A percentile compares a stretch with the other conserved stretches of the same genome.
These are phyloP conservation scores for Raphidocelis subcapitata DNA, from an alignment of 139 green algal species.

Conservation along the genomic window DNA sequence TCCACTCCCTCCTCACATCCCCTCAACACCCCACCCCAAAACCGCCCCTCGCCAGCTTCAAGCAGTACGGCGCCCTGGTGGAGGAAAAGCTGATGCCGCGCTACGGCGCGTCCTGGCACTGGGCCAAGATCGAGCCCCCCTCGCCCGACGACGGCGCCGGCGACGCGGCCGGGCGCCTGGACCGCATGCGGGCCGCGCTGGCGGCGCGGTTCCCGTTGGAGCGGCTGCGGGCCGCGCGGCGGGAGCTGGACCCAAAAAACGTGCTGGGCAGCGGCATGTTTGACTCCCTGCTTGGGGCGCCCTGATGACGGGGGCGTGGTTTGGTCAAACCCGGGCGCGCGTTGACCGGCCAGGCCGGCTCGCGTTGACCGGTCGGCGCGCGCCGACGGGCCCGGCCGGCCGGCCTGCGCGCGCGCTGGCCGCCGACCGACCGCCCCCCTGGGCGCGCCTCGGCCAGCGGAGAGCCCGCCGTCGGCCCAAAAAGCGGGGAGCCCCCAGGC, in stretches of 20 bases:
- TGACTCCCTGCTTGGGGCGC: slow-evolving; percentile 66
- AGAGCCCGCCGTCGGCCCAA: too few species aligned
- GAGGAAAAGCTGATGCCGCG: slow-evolving; percentile 69
- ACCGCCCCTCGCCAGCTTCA: slow-evolving; percentile 60
- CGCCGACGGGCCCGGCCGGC: too few species aligned
- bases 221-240: slow-evolving; percentile 55
- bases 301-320: too few species aligned
- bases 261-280: slow-evolving; percentile 80
- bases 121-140: slow-evolving; percentile 94
- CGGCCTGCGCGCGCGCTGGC: too few species aligned
- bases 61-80: slow-evolving; percentile 66
- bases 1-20: too few species aligned
- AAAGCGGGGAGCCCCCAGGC: too few species aligned
- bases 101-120: slow-evolving; percentile 87
- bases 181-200: slow-evolving; percentile 38
- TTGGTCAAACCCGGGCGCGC: too few species aligned
- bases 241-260: slow-evolving; percentile 82
- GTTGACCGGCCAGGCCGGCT: too few species aligned
- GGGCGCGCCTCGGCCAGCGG: too few species aligned
- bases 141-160: not conserved
- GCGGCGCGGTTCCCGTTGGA: slow-evolving; percentile 26
- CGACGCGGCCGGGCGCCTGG: slow-evolving; percentile 12
- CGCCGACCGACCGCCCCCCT: too few species aligned
- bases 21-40: too few species aligned
- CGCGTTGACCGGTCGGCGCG: too few species aligned